Conservation (phyloP, 805 yeast genomes). For the Nakazawaea siamensis region DNA sequence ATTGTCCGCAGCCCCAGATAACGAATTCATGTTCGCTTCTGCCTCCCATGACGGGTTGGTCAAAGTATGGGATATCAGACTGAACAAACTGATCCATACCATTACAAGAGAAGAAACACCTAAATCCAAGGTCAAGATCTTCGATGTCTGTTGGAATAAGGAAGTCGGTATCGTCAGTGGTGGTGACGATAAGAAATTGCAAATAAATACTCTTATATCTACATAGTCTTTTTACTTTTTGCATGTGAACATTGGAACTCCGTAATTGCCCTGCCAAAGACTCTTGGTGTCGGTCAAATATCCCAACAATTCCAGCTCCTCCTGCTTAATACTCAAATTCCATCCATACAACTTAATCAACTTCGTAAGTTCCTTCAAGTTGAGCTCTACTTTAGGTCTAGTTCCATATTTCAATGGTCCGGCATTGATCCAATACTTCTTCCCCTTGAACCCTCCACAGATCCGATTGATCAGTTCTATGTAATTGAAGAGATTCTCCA, state of each 20-base stretch:
- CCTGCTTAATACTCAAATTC: conserved; percentile 30
- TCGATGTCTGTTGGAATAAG: conserved; percentile 78
- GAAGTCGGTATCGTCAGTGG: conserved; percentile 83
- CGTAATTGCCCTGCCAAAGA: conserved; percentile 74
- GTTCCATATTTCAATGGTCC: conserved; percentile 94
- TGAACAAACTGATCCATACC: conserved; percentile 74
- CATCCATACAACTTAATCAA: conserved; percentile 58
- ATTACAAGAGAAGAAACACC: conserved; percentile 59
- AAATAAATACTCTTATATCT: conserved; percentile 42
- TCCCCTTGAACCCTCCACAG: conserved; percentile 23
- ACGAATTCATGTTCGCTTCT: conserved; percentile 75
- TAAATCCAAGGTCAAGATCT: conserved; percentile 54
- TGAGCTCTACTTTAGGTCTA: conserved; percentile 68
- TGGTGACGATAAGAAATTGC: conserved; percentile 90
- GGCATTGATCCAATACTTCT: conserved; percentile 71
- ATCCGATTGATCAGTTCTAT: conserved; percentile 52
- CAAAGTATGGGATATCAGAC: conserved; percentile 91
- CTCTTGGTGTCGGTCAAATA: conserved; percentile 60
- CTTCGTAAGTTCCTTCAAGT: conserved; percentile 56
- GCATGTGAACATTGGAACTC: conserved; percentile 49
- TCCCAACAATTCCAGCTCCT: conserved; percentile 36
- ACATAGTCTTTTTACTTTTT: conserved; percentile 14
- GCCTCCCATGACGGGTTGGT: conserved; percentile 97
- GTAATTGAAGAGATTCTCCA: conserved; percentile 76
- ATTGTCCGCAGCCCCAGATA: conserved; percentile 65